Percentiles rank a stretch among this genome's conserved stretches.
These are phyloP conservation scores for Epithemia pelagica DNA, from an alignment of 108 stramenopile genomes.

Conservation along the genomic window DNA sequence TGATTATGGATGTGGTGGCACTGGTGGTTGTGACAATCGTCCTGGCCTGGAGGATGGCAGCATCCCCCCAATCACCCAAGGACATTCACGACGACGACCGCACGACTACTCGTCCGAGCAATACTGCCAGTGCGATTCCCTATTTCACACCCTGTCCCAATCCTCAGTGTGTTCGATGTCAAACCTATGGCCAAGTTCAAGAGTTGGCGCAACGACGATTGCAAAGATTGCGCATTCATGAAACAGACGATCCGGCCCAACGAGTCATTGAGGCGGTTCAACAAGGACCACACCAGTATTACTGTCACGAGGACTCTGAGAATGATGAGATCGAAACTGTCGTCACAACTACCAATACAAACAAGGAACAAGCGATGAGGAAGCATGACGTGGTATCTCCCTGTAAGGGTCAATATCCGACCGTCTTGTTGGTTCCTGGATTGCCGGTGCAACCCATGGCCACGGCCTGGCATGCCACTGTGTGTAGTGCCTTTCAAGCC, in stretches of 20 bases:
- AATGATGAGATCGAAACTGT: not conserved
- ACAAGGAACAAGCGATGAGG: not conserved
- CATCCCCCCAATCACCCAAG: too few relatives aligned
- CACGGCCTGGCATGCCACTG: conserved; percentile 9
- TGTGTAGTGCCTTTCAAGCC: not conserved
- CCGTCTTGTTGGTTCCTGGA: conserved; percentile 26
- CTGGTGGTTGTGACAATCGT: too few relatives aligned
- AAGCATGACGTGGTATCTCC: not conserved
- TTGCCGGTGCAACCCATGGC: conserved; percentile 17
- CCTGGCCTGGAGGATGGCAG: too few relatives aligned
- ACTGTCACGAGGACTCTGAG: not conserved
- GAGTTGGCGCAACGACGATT: conserved; percentile 12
- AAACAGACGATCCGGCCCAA: conserved; percentile 4
- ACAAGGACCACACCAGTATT: not conserved
- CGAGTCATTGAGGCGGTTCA: conserved; percentile 11
- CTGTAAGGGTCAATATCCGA: conserved; percentile 17
- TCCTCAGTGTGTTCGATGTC: conserved; percentile 25
- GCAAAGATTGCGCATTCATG: not conserved
- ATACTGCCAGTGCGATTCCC: too few relatives aligned
- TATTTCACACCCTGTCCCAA: conserved; percentile 17
- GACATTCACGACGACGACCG: not conserved
- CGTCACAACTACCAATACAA: not conserved
- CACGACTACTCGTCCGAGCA: too few relatives aligned
- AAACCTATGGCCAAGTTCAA: conserved; percentile 20
- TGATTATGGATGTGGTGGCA: too few relatives aligned